Evolutionary conservation across 352 stramenopile genomes (phyloP), one percentile per base, ranked within the genome.

Genomic region (Phytopythium cucurbitacearum): DNA sequence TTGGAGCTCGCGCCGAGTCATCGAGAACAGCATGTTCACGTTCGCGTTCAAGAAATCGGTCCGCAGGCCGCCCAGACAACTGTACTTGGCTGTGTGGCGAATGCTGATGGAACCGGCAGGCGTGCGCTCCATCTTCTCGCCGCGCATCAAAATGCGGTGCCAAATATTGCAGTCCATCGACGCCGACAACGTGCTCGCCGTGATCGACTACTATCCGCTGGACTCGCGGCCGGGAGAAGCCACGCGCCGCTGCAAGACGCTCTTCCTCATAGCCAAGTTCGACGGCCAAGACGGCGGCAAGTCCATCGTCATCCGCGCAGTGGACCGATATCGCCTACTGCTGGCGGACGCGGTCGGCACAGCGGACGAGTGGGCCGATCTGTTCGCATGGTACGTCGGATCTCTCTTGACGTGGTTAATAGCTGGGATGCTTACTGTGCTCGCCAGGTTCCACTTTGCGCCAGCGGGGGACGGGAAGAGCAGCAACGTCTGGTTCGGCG

Each of bases 231-330:
- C 12, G 11, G 39, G 5, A 21, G 28, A 34, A 7, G 3, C n/a
- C 6, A 21, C 37, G 35, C 6, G 33, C 40, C 41, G 35, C 11
- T 37, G 39, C 28, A 56, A 56, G 40, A 56, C 40, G 9, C 50
- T 56, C 11, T 49, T 36, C 40, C 12, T 39, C 32, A 28, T 56
- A 5, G 34, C 50, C 32, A 42, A 41, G 50, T 49, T 56, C 50
- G n/a, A 34, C n/a, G 16, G 4, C 3, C 35, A 34, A 7, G 50
- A 43, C 1, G 64, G 21, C 33, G 51, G 56, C n/a, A 47, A 69
- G 43, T 50, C 64, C 6, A 69, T 73, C 57, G 57, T 73, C 48
- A 68, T 69, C 38, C 64, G 72, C 28, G 67, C 64, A n/a, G 40
- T 83, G 7, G 71, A 74, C 48, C 58, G 60, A 38, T 54, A 66